These are phyloP conservation scores for Lichtheimia ramosa DNA, from an alignment of 371 early-diverging fungal genomes.

Conservation along the genomic window DNA sequence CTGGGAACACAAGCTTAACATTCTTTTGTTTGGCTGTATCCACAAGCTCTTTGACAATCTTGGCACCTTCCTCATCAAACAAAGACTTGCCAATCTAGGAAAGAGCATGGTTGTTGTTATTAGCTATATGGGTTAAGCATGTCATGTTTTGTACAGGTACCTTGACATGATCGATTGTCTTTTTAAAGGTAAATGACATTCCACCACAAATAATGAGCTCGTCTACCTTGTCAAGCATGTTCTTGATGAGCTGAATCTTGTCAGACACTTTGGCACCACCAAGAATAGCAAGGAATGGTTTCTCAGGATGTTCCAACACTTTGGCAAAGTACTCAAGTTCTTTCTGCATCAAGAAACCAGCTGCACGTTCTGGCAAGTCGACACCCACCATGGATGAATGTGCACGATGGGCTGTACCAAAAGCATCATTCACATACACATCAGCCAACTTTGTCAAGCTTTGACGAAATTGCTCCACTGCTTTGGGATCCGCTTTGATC, in stretches of 20 bases:
- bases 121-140: no score
- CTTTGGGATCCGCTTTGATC: constrained; percentile 82
- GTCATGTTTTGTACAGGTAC: constrained; percentile 44
- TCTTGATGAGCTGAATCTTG: constrained; percentile 97
- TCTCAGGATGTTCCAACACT: constrained; percentile 88
- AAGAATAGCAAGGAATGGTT: constrained; percentile 96
- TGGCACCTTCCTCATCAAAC: constrained; percentile 86
- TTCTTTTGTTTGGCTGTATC: constrained; percentile 86
- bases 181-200: constrained; percentile 98
- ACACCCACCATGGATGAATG: constrained; percentile 97
- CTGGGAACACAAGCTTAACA: constrained; percentile 87
- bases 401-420: constrained; percentile 98
- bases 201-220: constrained; percentile 94
- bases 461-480: constrained; percentile 83
- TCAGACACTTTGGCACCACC: constrained; percentile 99
- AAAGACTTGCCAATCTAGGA: constrained; percentile 88
- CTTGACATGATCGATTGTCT: constrained; percentile 80
- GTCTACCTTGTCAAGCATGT: constrained; percentile 90
- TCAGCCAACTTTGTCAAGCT: constrained; percentile 94
- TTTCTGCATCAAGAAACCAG: constrained; percentile 98
- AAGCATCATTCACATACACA: constrained; percentile 98
- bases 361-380: constrained; percentile 83
- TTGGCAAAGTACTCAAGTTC: constrained; percentile 97
- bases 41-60: constrained; percentile 78
- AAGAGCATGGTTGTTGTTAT: not conserved